Conservation (phyloP, 75 land plant species). For the Ceratopteris richardii region DNA sequence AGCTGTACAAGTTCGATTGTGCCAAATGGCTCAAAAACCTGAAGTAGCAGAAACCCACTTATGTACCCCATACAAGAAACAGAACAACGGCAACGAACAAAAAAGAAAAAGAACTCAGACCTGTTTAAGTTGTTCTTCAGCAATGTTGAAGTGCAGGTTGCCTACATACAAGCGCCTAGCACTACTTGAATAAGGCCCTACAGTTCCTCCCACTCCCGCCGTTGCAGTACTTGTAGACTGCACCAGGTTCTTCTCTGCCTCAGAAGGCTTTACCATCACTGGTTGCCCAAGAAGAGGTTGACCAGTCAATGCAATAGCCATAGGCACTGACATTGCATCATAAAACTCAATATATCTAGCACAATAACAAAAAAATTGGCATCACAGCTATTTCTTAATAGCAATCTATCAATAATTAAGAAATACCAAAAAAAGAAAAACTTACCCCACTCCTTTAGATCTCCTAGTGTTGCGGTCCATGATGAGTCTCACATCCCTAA, state of each 20-base stretch:
- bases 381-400: no score
- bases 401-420: no score
- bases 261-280: conserved; percentile 99
- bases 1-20: conserved; percentile 92
- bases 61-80: neutral
- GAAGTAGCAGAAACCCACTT: neutral
- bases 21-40: conserved; percentile 99
- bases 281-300: conserved; percentile 86
- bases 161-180: conserved; percentile 94
- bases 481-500: conserved; percentile 91
- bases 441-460: conserved; percentile 99
- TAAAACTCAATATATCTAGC: conserved; percentile 96
- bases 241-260: conserved; percentile 96
- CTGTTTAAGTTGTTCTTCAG: conserved; percentile 82
- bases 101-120: conserved; percentile 19
- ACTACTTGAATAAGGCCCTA: conserved; percentile 76
- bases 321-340: conserved; percentile 97
- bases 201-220: conserved; percentile 44
- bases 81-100: neutral
- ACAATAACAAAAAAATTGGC: neutral
- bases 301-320: conserved; percentile 94
- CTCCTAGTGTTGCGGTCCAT: conserved; percentile 97
- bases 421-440: neutral
- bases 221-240: conserved; percentile 61
- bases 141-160: conserved; percentile 83